Conservation (phyloP, 2,329 filamentous ascomycete genomes). For the Colletotrichum noveboracense region DNA sequence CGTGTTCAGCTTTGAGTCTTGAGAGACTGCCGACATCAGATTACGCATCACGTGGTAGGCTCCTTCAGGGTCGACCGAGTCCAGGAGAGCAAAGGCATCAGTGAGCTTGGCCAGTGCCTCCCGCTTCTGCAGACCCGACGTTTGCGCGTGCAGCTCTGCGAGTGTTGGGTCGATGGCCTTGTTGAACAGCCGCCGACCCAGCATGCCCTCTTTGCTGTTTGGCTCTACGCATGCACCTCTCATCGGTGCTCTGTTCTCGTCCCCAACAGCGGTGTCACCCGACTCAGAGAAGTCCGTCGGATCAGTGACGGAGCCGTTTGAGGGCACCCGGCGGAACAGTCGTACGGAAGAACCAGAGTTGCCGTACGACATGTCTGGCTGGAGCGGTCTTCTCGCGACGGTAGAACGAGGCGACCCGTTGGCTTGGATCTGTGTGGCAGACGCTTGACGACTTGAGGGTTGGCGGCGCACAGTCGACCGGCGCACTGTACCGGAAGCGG, state of each 20-base stretch:
- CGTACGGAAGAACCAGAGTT: constrained; percentile 92
- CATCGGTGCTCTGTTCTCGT: constrained; percentile 69
- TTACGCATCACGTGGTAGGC: constrained; percentile 83
- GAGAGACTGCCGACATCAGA: constrained; percentile 75
- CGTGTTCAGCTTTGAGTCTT: constrained; percentile 68
- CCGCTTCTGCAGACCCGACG: constrained; percentile 67
- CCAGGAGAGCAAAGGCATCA: constrained; percentile 84
- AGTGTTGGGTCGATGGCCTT: constrained; percentile 84
- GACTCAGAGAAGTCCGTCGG: constrained; percentile 40
- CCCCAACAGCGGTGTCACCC: constrained; percentile 48
- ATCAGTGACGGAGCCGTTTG: constrained; percentile 63
- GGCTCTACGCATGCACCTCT: constrained; percentile 54
- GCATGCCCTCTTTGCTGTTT: constrained; percentile 78
- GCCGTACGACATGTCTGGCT: constrained; percentile 90
- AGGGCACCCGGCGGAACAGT: constrained; percentile 85
- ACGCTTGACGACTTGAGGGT: constrained; percentile 52
- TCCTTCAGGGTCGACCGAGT: constrained; percentile 89
- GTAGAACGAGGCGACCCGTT: constrained; percentile 49
- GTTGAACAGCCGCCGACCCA: constrained; percentile 82
- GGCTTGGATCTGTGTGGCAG: constrained; percentile 39
- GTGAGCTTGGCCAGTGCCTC: constrained; percentile 84
- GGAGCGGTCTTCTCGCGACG: constrained; percentile 75
- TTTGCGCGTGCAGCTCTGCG: constrained; percentile 87
- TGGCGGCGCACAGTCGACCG: constrained; percentile 61
- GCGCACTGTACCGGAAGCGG: constrained; percentile 60